Evolutionary conservation across 495 filamentous ascomycete species (phyloP).

Genomic region (Aspergillus steynii): DNA sequence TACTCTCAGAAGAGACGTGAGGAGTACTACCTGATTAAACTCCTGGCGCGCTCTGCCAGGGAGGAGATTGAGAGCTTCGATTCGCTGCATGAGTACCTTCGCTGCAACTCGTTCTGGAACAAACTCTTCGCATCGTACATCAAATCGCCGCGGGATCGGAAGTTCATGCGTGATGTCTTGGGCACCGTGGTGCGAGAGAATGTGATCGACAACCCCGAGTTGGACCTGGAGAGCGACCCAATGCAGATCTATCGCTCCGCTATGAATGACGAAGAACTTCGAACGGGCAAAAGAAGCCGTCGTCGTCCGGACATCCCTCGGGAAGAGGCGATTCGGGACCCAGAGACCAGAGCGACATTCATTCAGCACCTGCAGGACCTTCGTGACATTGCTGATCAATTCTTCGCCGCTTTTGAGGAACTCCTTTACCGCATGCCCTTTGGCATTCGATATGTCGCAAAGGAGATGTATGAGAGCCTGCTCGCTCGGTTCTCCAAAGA

Average conservation of each 20-base stretch:
- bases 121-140: conserved; percentile 85
- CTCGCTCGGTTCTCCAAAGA: conserved; percentile 76
- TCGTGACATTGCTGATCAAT: conserved; percentile 88
- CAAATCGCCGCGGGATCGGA: conserved; percentile 87
- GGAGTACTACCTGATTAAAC: conserved; percentile 93
- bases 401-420: conserved; percentile 78
- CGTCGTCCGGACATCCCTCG: conserved; percentile 78
- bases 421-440: conserved; percentile 87
- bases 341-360: conserved; percentile 87
- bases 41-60: conserved; percentile 77
- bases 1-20: conserved; percentile 96
- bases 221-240: conserved; percentile 95
- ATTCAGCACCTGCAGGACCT: conserved; percentile 92
- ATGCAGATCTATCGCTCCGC: conserved; percentile 94
- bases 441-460: conserved; percentile 84
- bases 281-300: conserved; percentile 79
- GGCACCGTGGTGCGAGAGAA: conserved; percentile 82
- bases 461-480: conserved; percentile 80
- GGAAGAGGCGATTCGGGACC: conserved; percentile 90
- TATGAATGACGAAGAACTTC: conserved; percentile 95
- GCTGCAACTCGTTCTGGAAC: conserved; percentile 90
- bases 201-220: conserved; percentile 83
- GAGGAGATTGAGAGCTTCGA: conserved; percentile 80
- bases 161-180: conserved; percentile 83
- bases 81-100: conserved; percentile 79